These are phyloP conservation scores for Populus trichocarpa DNA, from an alignment of 441 rosid genomes.

Conservation along the genomic window DNA sequence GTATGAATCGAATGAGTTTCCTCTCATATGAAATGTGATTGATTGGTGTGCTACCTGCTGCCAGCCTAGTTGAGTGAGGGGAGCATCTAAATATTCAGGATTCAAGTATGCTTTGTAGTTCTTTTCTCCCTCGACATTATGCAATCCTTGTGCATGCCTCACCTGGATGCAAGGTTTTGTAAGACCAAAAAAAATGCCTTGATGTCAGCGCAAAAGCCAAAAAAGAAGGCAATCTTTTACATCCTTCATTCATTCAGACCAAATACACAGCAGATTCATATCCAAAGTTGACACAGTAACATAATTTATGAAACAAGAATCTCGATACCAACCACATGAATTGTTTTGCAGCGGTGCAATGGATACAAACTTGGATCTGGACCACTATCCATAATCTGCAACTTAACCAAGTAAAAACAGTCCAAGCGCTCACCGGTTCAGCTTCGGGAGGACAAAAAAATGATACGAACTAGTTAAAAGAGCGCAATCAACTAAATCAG, in stretches of 20 bases:
- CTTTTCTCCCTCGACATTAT: slow-evolving; percentile 95
- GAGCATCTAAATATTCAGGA: slow-evolving; percentile 88
- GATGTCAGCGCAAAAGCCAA: slow-evolving; percentile 45
- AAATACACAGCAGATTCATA: slow-evolving; percentile 41
- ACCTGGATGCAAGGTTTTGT: slow-evolving; percentile 65
- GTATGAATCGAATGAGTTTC: background rate
- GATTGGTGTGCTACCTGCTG: slow-evolving; percentile 48
- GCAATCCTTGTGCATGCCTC: slow-evolving; percentile 98
- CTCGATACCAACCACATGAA: slow-evolving; percentile 72
- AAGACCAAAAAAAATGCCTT: slow-evolving; percentile 40
- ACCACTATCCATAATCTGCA: slow-evolving; percentile 70
- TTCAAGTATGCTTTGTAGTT: slow-evolving; percentile 79
- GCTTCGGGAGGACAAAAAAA: too few relatives aligned
- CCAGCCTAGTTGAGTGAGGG: slow-evolving; percentile 89
- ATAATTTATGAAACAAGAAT: slow-evolving; percentile 22
- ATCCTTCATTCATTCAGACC: slow-evolving; percentile 41
- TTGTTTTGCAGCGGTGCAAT: slow-evolving; percentile 85
- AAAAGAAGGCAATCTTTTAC: slow-evolving; percentile 44
- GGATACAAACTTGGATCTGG: slow-evolving; percentile 77
- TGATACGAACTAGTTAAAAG: too few relatives aligned
- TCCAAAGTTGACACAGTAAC: slow-evolving; percentile 17
- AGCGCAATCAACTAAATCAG: too few relatives aligned
- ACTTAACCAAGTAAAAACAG: slow-evolving; percentile 14
- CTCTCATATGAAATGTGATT: background rate
- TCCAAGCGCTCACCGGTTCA: background rate